These are phyloP conservation scores for Aspergillus leporis DNA, from an alignment of 495 filamentous ascomycete species.

Conservation along the genomic window DNA sequence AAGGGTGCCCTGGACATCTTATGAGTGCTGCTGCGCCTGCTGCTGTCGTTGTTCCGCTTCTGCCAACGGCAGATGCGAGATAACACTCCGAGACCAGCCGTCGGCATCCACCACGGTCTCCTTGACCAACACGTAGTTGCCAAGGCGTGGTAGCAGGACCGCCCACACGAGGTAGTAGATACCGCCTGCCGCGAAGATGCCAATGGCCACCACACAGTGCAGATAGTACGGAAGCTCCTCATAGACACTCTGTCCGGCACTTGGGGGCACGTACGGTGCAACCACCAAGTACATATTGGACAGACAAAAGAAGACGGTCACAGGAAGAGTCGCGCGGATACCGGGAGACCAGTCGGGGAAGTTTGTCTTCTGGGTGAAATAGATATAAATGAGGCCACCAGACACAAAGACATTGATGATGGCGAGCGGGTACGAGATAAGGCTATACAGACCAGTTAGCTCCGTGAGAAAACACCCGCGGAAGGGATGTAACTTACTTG, in stretches of 20 bases:
- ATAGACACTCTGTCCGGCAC: slow-evolving; percentile 56
- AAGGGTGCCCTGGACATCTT: neutral
- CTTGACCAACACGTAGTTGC: slow-evolving; percentile 60
- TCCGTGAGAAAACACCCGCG: slow-evolving; percentile 19
- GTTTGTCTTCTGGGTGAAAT: slow-evolving; percentile 45
- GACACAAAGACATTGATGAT: slow-evolving; percentile 63
- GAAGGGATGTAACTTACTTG: slow-evolving; percentile 44
- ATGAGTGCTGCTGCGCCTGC: neutral
- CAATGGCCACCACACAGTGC: slow-evolving; percentile 59
- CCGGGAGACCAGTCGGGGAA: slow-evolving; percentile 40
- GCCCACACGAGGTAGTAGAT: slow-evolving; percentile 61
- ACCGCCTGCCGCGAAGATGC: slow-evolving; percentile 53
- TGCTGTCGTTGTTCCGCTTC: slow-evolving; percentile 8
- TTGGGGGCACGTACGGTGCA: slow-evolving; percentile 66
- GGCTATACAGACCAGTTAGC: slow-evolving; percentile 36
- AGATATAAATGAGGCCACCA: slow-evolving; percentile 56
- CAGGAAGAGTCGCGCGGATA: slow-evolving; percentile 37
- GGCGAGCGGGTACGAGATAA: slow-evolving; percentile 62
- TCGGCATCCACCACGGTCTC: slow-evolving; percentile 58
- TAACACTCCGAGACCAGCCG: slow-evolving; percentile 49
- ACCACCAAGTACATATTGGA: slow-evolving; percentile 60
- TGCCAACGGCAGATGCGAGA: slow-evolving; percentile 30
- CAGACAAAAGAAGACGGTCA: slow-evolving; percentile 57
- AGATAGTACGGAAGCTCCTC: slow-evolving; percentile 66
- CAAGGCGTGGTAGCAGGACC: slow-evolving; percentile 49